A percentile compares a stretch with the other conserved stretches of the same genome.
Conservation (phyloP, 1,284 basidiomycete genomes). For the Xanthoconium separans region DNA sequence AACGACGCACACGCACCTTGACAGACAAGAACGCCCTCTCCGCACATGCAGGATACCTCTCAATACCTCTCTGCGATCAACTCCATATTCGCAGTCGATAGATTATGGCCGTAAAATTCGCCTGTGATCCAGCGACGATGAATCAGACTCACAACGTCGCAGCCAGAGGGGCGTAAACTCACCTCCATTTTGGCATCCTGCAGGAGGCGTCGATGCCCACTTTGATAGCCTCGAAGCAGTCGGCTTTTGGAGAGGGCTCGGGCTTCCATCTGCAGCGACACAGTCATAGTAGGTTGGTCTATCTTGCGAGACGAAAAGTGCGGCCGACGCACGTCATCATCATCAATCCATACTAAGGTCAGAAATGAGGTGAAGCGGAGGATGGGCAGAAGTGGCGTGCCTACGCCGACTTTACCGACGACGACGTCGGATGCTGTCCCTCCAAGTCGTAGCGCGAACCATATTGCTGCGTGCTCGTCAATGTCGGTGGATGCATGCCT, state of each 20-base stretch:
- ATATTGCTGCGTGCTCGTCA: constrained; percentile 4
- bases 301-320: background rate
- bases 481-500: background rate
- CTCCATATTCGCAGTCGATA: constrained; percentile 39
- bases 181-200: no score
- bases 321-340: constrained; percentile 25
- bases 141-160: background rate
- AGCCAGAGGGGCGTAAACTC: constrained; percentile 2
- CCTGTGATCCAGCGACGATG: constrained; percentile 11
- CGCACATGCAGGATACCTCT: constrained; percentile 51
- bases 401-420: constrained; percentile 37
- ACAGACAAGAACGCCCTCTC: constrained; percentile 47
- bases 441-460: constrained; percentile 28
- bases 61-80: constrained; percentile 41
- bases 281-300: background rate
- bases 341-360: constrained; percentile 29
- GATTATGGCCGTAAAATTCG: constrained; percentile 34
- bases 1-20: constrained; percentile 27
- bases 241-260: constrained; percentile 42
- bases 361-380: background rate
- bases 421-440: constrained; percentile 26
- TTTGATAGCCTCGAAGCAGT: constrained; percentile 62
- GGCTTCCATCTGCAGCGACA: constrained; percentile 22
- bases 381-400: constrained; percentile 6
- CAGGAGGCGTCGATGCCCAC: constrained; percentile 58